Evolutionary conservation across 2,329 filamentous ascomycete species (phyloP), one percentile per base, ranked within the genome.

Genomic region (Aureobasidium subglaciale): DNA sequence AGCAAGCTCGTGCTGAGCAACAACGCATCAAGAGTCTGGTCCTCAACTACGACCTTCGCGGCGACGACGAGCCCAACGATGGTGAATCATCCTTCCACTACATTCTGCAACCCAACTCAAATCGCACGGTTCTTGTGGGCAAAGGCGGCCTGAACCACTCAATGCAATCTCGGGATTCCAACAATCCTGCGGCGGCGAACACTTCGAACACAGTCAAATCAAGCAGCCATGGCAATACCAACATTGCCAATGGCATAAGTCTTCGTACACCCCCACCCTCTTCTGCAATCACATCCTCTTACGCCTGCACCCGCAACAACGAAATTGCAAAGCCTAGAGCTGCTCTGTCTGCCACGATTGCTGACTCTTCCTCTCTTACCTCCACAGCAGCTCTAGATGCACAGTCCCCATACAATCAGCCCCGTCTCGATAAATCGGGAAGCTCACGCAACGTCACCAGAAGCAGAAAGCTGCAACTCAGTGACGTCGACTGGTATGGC

Each of bases 11-110:
- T 53, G 93, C 96, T 68, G 95, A 99, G 70, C 92, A 99, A 70
- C 90, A 96, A 70, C 88, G 93, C 60, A 99, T 99, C 82, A 99
- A 99, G 76, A 96, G 90, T 66, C 79, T 99, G 42, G 93, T 99
- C 54, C 78, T 99, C 63, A 97, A 96, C 71, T 95, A 96, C 68
- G 93, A 99, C 73, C 83, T 96, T 67, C 85, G 89, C 50, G 90
- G 89, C 50, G 90, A 48, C 43, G 85, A 77, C 63, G 88, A 95
- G 52, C 66, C 71, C 67, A 85, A 90, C 61, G 88, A 93, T 76
- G 86, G 90, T 95, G 64, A 63, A 62, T 66, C 64, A 66, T 67
- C 68, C 64, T 69, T 63, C 62, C 64, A 67, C 71, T 77, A 70
- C 59, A 61, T 69, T 55, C 68, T 73, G 73, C 59, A 65, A 64